Evolutionary conservation across 192 early-diverging fungal genomes (phyloP).

Genomic region (Bifiguratus adelaidae): DNA sequence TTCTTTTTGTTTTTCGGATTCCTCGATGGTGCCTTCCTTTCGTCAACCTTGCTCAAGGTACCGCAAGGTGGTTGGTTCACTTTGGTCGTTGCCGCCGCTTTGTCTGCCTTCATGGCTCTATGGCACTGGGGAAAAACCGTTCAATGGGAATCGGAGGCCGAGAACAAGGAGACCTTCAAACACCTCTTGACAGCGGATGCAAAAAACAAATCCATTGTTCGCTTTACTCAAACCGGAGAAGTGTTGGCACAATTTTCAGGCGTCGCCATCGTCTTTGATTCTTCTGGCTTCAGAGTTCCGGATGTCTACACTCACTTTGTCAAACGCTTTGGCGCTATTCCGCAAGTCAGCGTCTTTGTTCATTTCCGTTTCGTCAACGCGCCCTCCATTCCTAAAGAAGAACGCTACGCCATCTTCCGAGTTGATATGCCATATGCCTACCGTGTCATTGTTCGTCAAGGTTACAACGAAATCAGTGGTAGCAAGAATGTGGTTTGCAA

Average conservation of each 20-base stretch:
- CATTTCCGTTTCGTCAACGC: conserved; percentile 2
- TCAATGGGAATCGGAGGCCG: conserved; percentile 1
- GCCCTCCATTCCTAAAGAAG: conserved; percentile 4
- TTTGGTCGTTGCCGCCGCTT: background rate
- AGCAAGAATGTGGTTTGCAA: too few relatives aligned
- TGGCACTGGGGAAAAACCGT: conserved; percentile 10
- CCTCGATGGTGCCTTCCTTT: conserved; percentile 8
- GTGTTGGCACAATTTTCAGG: conserved; percentile 2
- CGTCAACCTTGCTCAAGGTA: conserved; percentile 8
- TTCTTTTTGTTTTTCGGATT: conserved; percentile 13
- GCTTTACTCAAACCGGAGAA: background rate
- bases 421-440: background rate
- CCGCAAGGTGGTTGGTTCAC: conserved; percentile 13
- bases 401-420: background rate
- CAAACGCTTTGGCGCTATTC: conserved; percentile 6
- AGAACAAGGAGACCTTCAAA: background rate
- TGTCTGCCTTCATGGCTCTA: conserved; percentile 3
- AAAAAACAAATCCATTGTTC: background rate
- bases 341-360: conserved; percentile 8
- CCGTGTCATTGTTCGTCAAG: background rate
- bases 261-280: conserved; percentile 9
- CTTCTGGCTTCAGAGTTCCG: conserved; percentile 3
- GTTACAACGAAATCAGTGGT: too few relatives aligned
- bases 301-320: conserved; percentile 10
- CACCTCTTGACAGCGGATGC: conserved; percentile 2